Evolutionary conservation across 805 yeast species (phyloP).

Genomic region (Ogataea neopini): DNA sequence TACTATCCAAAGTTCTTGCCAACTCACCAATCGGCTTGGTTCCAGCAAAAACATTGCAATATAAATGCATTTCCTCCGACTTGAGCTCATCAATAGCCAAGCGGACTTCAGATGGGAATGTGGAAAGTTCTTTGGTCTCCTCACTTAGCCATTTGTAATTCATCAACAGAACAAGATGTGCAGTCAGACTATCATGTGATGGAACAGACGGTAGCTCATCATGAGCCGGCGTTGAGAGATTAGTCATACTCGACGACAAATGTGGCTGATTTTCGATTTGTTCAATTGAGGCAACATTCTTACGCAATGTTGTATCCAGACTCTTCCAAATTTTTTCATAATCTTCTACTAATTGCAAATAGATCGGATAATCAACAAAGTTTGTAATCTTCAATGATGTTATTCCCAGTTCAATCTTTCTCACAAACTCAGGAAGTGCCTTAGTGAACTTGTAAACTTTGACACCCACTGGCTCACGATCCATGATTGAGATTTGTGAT

Average conservation of each 20-base stretch:
- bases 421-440: constrained; percentile 48
- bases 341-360: constrained; percentile 20
- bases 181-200: constrained; percentile 11
- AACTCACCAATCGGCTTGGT: constrained; percentile 65
- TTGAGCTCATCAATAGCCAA: constrained; percentile 33
- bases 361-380: constrained; percentile 15
- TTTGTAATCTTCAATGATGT: constrained; percentile 17
- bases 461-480: constrained; percentile 21
- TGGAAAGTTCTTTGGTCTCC: constrained; percentile 32
- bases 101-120: constrained; percentile 24
- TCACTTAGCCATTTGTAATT: constrained; percentile 56
- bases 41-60: constrained; percentile 46
- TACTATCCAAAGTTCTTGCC: constrained; percentile 62
- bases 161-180: constrained; percentile 46
- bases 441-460: constrained; percentile 45
- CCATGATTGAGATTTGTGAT: constrained; percentile 49
- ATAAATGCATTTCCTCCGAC: constrained; percentile 39
- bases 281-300: constrained; percentile 13
- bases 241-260: constrained; percentile 10
- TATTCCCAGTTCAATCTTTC: constrained; percentile 38
- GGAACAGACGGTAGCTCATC: background rate
- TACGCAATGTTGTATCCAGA: constrained; percentile 19
- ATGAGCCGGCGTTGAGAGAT: constrained; percentile 1
- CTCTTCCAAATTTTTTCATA: constrained; percentile 27
- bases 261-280: constrained; percentile 7